Conservation (phyloP, 2,329 filamentous ascomycete genomes). For the Aspergillus viridinutans region DNA sequence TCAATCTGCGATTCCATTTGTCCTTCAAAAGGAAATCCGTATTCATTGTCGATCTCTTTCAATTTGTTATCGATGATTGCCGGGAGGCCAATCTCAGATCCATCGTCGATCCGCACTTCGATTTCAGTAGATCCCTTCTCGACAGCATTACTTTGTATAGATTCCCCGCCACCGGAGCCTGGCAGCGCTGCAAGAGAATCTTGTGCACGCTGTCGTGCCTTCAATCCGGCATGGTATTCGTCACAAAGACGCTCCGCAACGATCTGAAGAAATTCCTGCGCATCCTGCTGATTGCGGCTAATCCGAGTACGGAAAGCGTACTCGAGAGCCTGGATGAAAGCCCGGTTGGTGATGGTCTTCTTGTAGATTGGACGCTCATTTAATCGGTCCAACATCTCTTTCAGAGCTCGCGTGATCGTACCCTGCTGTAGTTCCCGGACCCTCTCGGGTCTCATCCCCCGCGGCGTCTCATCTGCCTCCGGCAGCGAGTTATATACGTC, state of each 20-base stretch:
- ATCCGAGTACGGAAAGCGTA: slow-evolving; percentile 83
- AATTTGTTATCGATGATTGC: slow-evolving; percentile 37
- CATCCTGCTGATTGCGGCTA: slow-evolving; percentile 92
- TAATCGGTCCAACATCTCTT: slow-evolving; percentile 85
- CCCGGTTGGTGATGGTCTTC: slow-evolving; percentile 86
- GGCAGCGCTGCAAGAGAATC: slow-evolving; percentile 19
- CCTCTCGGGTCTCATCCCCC: slow-evolving; percentile 44
- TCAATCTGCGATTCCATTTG: slow-evolving; percentile 91
- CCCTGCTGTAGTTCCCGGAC: slow-evolving; percentile 67
- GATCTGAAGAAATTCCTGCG: slow-evolving; percentile 93
- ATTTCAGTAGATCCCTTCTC: slow-evolving; percentile 24
- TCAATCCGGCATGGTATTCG: slow-evolving; percentile 82
- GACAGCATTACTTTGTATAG: slow-evolving; percentile 5
- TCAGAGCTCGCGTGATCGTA: slow-evolving; percentile 78
- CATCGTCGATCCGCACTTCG: slow-evolving; percentile 36
- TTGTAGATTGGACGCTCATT: slow-evolving; percentile 91
- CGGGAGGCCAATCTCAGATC: slow-evolving; percentile 27
- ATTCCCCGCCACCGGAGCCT: slow-evolving; percentile 9
- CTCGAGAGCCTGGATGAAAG: slow-evolving; percentile 80
- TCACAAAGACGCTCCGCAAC: slow-evolving; percentile 88
- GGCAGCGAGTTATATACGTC: slow-evolving; percentile 67
- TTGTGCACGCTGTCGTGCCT: slow-evolving; percentile 55
- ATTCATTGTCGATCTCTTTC: slow-evolving; percentile 35
- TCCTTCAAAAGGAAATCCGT: slow-evolving; percentile 85
- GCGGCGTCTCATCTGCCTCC: slow-evolving; percentile 36